Percentiles rank a stretch among this genome's conserved stretches.
These are phyloP conservation scores for Russula sp. DNA, from an alignment of 768 basidiomycete species.

Conservation along the genomic window DNA sequence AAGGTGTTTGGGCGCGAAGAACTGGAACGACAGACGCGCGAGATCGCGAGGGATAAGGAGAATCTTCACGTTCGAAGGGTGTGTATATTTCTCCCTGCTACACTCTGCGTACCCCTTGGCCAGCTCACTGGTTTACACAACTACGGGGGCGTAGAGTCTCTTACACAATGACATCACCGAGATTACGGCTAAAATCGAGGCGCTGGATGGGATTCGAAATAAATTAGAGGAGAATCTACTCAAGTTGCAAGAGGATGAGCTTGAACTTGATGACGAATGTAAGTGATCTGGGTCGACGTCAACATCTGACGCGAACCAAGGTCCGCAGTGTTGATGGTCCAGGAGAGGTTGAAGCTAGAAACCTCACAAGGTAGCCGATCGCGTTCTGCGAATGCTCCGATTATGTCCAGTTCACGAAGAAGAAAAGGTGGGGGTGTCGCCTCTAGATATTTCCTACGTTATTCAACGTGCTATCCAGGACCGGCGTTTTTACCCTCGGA, in stretches of 20 bases:
- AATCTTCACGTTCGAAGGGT: constrained; percentile 88
- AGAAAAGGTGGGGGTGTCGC: constrained; percentile 51
- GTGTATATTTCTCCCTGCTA: constrained; percentile 19
- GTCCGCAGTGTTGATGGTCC: constrained; percentile 77
- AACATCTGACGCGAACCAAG: constrained; percentile 15
- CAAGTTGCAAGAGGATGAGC: constrained; percentile 88
- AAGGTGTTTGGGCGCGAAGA: constrained; percentile 83
- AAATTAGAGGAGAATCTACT: constrained; percentile 81
- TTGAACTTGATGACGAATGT: constrained; percentile 97
- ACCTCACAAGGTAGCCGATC: constrained; percentile 40
- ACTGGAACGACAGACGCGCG: constrained; percentile 74
- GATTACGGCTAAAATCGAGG: constrained; percentile 85
- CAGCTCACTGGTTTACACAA: constrained; percentile 13
- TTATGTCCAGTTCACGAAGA: constrained; percentile 57
- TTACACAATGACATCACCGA: constrained; percentile 85
- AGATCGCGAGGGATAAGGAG: constrained; percentile 89
- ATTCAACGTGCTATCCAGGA: constrained; percentile 44
- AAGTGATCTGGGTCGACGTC: constrained; percentile 36
- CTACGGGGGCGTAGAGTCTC: constrained; percentile 55
- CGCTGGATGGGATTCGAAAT: constrained; percentile 73
- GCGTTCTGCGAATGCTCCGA: constrained; percentile 43
- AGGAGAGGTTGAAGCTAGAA: constrained; percentile 78
- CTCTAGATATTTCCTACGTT: neutral
- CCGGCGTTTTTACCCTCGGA: constrained; percentile 97
- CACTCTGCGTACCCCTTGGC: constrained; percentile 10